Conservation (phyloP, 2,329 filamentous ascomycete species). For the Leptographium galeiforme region DNA sequence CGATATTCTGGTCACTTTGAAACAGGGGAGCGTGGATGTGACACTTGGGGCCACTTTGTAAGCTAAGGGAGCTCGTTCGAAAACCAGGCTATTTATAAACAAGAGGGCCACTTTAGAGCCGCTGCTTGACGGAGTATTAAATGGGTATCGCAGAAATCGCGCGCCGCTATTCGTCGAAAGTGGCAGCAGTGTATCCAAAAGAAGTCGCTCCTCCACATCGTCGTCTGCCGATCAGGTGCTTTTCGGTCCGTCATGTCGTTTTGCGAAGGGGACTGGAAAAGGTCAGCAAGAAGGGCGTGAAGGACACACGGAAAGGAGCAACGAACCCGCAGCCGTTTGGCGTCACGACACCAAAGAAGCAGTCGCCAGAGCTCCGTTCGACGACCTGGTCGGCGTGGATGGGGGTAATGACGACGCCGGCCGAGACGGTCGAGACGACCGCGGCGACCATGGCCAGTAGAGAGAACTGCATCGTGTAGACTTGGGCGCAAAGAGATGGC, state of each 20-base stretch:
- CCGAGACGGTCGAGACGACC: slow-evolving; percentile 31
- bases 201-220: too few relatives aligned
- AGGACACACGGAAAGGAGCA: not conserved
- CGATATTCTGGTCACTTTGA: too few relatives aligned
- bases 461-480: slow-evolving; percentile 26
- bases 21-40: too few relatives aligned
- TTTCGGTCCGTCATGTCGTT: not conserved
- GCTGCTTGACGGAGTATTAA: too few relatives aligned
- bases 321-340: slow-evolving; percentile 44
- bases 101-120: too few relatives aligned
- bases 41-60: too few relatives aligned
- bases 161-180: too few relatives aligned
- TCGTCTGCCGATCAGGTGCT: not conserved
- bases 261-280: slow-evolving; percentile 3
- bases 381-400: slow-evolving; percentile 38
- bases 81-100: too few relatives aligned
- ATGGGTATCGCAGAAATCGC: too few relatives aligned
- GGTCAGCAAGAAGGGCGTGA: not conserved
- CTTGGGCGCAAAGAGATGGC: not conserved
- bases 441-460: slow-evolving; percentile 26
- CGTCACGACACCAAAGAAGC: slow-evolving; percentile 42
- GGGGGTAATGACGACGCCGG: slow-evolving; percentile 42
- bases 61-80: too few relatives aligned
- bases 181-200: too few relatives aligned
- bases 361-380: slow-evolving; percentile 32